A percentile compares a stretch with the other conserved stretches of the same genome.
phyloP scores from a whole-genome alignment of 23 red algal genomes.

The Chondrus crispus region DNA sequence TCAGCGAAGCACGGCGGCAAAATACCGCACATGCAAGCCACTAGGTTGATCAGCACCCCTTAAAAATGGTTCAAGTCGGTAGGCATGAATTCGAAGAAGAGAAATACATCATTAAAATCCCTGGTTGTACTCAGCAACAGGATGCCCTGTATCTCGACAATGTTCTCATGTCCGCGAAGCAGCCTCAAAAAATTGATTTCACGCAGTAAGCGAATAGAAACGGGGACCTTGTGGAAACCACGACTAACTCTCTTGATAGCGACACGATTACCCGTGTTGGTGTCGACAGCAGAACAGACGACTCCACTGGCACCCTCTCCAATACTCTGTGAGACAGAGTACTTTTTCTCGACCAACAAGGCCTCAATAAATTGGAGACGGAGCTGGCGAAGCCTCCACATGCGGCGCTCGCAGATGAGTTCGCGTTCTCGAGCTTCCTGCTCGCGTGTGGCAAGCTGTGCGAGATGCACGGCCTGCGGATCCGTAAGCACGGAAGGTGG shows the following conservation, averaged over 20 bases:
- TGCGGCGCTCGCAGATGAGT: too few relatives aligned
- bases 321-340: slow-evolving; percentile 75
- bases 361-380: slow-evolving; percentile 74
- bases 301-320: slow-evolving; percentile 88
- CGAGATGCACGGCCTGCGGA: too few relatives aligned
- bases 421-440: too few relatives aligned
- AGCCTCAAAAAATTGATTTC: slow-evolving; percentile 93
- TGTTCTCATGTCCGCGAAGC: slow-evolving; percentile 81
- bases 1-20: too few relatives aligned
- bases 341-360: slow-evolving; percentile 52
- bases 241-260: slow-evolving; percentile 84
- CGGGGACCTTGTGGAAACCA: slow-evolving; percentile 76
- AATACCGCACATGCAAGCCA: too few relatives aligned
- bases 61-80: slow-evolving; percentile 83
- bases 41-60: too few relatives aligned
- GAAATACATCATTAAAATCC: slow-evolving; percentile 82
- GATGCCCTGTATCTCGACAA: slow-evolving; percentile 85
- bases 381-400: slow-evolving; percentile 72
- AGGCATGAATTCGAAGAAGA: slow-evolving; percentile 83
- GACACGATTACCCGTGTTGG: slow-evolving; percentile 59
- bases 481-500: too few relatives aligned
- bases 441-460: too few relatives aligned
- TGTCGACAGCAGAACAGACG: slow-evolving; percentile 76
- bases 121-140: slow-evolving; percentile 49
- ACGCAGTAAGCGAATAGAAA: slow-evolving; percentile 72